phyloP scores from a whole-genome alignment of 768 basidiomycete genomes.

The Pilatotrama ljubarskyi region DNA sequence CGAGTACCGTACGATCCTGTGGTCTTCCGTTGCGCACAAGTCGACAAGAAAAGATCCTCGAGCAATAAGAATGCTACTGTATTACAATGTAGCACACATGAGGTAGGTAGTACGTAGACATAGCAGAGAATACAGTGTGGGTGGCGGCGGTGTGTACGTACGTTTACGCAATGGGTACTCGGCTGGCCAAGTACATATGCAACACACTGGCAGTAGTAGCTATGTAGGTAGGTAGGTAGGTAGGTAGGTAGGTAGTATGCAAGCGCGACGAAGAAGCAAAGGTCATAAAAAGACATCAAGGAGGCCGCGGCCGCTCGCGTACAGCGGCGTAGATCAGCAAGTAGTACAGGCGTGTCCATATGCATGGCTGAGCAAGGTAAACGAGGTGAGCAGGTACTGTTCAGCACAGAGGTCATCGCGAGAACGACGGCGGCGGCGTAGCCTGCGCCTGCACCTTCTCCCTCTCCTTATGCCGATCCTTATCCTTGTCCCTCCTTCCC shows the following conservation, averaged over 20 bases:
- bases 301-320: background rate
- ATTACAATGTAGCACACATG: background rate
- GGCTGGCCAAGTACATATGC: background rate
- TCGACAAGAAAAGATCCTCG: no score
- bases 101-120: no score
- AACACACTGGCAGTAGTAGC: no score
- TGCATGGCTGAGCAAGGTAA: background rate
- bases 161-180: no score
- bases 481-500: constrained; percentile 54
- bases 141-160: background rate
- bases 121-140: background rate
- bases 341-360: background rate
- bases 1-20: no score
- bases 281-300: constrained; percentile 16
- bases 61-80: no score
- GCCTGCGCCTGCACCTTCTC: constrained; percentile 9
- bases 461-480: constrained; percentile 33
- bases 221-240: background rate
- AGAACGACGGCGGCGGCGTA: constrained; percentile 12
- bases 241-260: background rate
- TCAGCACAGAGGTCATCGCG: constrained; percentile 7
- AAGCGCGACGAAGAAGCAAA: constrained; percentile 4
- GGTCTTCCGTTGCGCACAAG: no score
- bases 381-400: background rate
- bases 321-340: background rate